Conservation (phyloP, 2,329 filamentous ascomycete genomes). For the Botrytis squamosa region DNA sequence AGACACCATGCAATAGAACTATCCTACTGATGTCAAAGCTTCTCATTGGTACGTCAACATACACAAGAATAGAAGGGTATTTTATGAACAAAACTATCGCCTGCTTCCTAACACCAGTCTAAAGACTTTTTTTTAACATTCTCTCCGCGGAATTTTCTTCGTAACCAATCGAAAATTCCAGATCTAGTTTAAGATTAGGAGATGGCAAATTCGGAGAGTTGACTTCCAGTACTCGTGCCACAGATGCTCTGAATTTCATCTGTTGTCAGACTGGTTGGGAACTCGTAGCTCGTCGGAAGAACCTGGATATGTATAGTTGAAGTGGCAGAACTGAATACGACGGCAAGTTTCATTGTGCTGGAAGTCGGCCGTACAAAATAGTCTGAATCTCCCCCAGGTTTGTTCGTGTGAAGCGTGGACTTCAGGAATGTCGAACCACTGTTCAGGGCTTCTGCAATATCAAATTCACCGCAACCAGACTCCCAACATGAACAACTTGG, state of each 20-base stretch:
- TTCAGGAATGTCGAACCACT: constrained; percentile 65
- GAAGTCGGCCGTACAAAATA: constrained; percentile 67
- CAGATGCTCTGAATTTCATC: constrained; percentile 14
- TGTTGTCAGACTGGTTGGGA: constrained; percentile 11
- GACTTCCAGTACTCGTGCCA: neutral
- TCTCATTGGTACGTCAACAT: neutral
- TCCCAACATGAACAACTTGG: constrained; percentile 69
- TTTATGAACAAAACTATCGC: constrained; percentile 1
- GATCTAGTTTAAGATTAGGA: neutral
- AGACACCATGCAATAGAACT: neutral
- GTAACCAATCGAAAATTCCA: constrained; percentile 4
- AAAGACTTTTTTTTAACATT: neutral
- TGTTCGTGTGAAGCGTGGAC: constrained; percentile 66
- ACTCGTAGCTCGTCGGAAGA: constrained; percentile 24
- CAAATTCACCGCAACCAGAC: constrained; percentile 71
- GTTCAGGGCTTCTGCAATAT: constrained; percentile 70
- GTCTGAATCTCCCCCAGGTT: constrained; percentile 64
- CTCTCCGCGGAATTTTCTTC: neutral
- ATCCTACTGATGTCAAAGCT: constrained; percentile 4
- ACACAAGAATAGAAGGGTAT: constrained; percentile 2
- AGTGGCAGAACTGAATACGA: constrained; percentile 56
- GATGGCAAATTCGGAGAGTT: constrained; percentile 6
- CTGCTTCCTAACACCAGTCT: neutral
- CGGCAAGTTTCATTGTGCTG: constrained; percentile 60
- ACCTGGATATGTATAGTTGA: constrained; percentile 55